These are phyloP conservation scores for Sporothrix pallida DNA, from an alignment of 2,329 filamentous ascomycete genomes.

Conservation along the genomic window DNA sequence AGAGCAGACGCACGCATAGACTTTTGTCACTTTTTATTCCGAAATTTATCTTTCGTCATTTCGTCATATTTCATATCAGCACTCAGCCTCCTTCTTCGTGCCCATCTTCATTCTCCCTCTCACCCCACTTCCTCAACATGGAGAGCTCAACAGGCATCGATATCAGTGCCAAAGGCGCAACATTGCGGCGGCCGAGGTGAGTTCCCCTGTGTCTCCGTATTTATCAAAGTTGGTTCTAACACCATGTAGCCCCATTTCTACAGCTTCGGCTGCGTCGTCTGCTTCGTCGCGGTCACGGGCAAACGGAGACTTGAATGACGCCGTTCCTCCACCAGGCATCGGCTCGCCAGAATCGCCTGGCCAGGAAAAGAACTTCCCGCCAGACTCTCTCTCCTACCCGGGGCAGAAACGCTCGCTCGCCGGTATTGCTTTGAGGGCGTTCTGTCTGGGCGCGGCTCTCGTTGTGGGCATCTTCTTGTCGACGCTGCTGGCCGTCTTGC, in stretches of 20 bases:
- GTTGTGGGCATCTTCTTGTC: constrained; percentile 43
- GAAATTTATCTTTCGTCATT: neutral
- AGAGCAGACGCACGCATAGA: neutral
- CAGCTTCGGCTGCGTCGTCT: neutral
- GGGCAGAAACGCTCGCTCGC: constrained; percentile 62
- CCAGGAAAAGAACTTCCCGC: constrained; percentile 38
- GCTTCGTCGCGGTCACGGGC: neutral
- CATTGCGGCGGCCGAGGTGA: constrained; percentile 20
- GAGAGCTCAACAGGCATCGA: neutral
- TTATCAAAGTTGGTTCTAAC: neutral
- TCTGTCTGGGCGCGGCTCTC: constrained; percentile 57
- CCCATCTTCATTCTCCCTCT: neutral
- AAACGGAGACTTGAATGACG: no score
- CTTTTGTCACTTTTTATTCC: no score
- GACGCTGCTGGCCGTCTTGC: constrained; percentile 14
- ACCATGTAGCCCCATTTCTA: neutral
- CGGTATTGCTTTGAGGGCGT: constrained; percentile 63
- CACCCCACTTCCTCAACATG: neutral
- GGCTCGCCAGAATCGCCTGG: constrained; percentile 32
- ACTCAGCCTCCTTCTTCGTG: neutral
- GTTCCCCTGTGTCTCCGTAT: no score
- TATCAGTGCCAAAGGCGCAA: neutral
- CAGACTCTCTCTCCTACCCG: constrained; percentile 48
- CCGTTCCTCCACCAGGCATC: constrained; percentile 6
- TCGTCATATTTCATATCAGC: no score